These are phyloP conservation scores for Clavariopsis aquatica DNA, from an alignment of 495 filamentous ascomycete species.

Conservation along the genomic window DNA sequence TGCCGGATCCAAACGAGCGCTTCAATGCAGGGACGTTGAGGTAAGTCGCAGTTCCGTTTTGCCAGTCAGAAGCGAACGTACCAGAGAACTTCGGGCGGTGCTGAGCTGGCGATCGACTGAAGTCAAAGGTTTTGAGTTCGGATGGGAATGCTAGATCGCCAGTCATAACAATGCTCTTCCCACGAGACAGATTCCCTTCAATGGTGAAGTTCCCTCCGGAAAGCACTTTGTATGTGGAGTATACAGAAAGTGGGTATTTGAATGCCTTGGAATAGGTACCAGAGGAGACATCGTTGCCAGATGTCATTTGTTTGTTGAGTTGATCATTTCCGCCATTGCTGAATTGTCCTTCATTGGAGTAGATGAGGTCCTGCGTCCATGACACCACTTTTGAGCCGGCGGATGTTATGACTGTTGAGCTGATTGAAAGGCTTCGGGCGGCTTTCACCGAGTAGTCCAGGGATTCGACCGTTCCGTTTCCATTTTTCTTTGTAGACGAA, in stretches of 20 bases:
- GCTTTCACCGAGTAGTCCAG: conserved; percentile 62
- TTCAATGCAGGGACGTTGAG: conserved; percentile 50
- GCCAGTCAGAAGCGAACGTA: conserved; percentile 52
- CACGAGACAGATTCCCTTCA: conserved; percentile 59
- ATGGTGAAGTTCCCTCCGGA: conserved; percentile 58
- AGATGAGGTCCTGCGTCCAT: conserved; percentile 63
- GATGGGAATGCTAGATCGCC: conserved; percentile 64
- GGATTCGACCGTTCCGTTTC: conserved; percentile 61
- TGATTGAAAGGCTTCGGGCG: conserved; percentile 57
- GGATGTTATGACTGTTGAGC: conserved; percentile 54
- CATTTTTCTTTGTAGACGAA: conserved; percentile 46
- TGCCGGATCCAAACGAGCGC: conserved; percentile 54
- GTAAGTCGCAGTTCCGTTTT: conserved; percentile 60
- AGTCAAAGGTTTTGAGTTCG: conserved; percentile 51
- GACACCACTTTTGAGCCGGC: conserved; percentile 44
- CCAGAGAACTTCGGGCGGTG: conserved; percentile 42
- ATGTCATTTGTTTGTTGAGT: conserved; percentile 61
- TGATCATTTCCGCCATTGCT: conserved; percentile 62
- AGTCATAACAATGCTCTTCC: conserved; percentile 55
- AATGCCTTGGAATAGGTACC: conserved; percentile 53
- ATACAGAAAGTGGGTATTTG: conserved; percentile 64
- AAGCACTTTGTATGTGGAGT: conserved; percentile 52
- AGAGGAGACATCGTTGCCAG: conserved; percentile 57
- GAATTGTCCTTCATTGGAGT: conserved; percentile 59
- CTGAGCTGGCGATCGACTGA: not conserved